These are phyloP conservation scores for Maudiozyma pseudohumilis DNA, from an alignment of 805 yeast species.

Conservation along the genomic window DNA sequence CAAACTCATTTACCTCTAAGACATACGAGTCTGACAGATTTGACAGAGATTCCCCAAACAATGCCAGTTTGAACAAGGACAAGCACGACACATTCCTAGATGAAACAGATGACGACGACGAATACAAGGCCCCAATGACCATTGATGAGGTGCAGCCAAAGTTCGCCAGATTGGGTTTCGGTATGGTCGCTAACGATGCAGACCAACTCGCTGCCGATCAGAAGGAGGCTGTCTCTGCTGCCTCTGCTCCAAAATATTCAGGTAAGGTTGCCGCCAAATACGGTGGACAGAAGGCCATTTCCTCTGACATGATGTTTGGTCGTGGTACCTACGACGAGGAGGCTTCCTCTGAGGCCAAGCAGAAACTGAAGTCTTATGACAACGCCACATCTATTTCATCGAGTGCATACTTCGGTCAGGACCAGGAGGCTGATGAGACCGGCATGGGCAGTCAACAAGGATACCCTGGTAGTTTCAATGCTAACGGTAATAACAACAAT, in stretches of 20 bases:
- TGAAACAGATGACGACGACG: conserved; percentile 8
- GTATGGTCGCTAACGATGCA: conserved; percentile 66
- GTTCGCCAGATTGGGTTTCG: conserved; percentile 80
- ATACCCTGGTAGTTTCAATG: conserved; percentile 19
- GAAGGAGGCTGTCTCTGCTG: conserved; percentile 32
- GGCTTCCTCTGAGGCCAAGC: conserved; percentile 68
- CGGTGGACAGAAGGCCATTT: conserved; percentile 87
- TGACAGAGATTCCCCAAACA: conserved; percentile 1
- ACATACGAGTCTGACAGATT: conserved; percentile 4
- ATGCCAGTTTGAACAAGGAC: conserved; percentile 6
- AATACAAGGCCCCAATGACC: conserved; percentile 8
- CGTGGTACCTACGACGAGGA: conserved; percentile 73
- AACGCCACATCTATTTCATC: conserved; percentile 91
- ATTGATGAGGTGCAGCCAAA: conserved; percentile 41
- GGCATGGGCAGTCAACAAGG: conserved; percentile 9
- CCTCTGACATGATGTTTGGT: conserved; percentile 91
- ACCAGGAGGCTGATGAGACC: conserved; percentile 37
- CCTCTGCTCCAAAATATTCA: conserved; percentile 52
- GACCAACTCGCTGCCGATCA: conserved; percentile 35
- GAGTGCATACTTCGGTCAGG: conserved; percentile 84
- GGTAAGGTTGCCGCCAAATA: conserved; percentile 70
- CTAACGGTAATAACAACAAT: conserved; percentile 14
- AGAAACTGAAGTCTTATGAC: conserved; percentile 70
- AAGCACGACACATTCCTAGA: conserved; percentile 13
- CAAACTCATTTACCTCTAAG: conserved; percentile 1